Percentiles rank a stretch among this genome's conserved stretches.
phyloP scores from a whole-genome alignment of 371 early-diverging fungal species.

The Haplosporangium sp. region DNA sequence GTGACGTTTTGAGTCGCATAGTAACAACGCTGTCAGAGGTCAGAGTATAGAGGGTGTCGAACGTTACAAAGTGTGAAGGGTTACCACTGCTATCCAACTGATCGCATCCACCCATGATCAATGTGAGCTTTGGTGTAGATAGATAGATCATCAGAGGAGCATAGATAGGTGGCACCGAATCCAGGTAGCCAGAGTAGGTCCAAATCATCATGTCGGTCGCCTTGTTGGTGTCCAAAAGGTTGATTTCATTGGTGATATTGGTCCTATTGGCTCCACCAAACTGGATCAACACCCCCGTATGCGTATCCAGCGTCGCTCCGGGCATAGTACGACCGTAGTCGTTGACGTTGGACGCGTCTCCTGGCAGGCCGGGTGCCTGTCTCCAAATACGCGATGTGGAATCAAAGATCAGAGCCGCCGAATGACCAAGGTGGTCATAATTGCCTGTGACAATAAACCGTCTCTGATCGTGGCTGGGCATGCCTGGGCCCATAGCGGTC shows the following conservation, averaged over 20 bases:
- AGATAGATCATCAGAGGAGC: constrained; percentile 28
- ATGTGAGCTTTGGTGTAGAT: constrained; percentile 8
- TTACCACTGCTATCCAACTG: constrained; percentile 8
- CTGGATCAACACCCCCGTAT: constrained; percentile 16
- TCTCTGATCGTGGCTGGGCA: constrained; percentile 15
- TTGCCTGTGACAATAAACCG: constrained; percentile 35
- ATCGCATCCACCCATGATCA: constrained; percentile 53
- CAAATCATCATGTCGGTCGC: constrained; percentile 11
- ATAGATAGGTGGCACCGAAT: constrained; percentile 24
- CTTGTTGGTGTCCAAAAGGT: constrained; percentile 18
- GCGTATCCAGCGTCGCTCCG: constrained; percentile 24
- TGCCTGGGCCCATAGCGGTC: constrained; percentile 25
- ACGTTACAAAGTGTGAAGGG: constrained; percentile 26
- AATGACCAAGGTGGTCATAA: constrained; percentile 23
- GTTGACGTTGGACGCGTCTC: constrained; percentile 1
- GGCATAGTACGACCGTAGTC: constrained; percentile 25
- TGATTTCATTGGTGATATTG: constrained; percentile 18
- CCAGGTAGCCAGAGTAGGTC: constrained; percentile 20
- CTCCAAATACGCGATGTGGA: constrained; percentile 13
- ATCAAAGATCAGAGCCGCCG: constrained; percentile 31
- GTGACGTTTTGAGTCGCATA: not conserved
- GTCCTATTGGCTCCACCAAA: constrained; percentile 39
- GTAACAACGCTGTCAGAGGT: constrained; percentile 15
- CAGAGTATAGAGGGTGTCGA: constrained; percentile 40
- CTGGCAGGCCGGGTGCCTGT: constrained; percentile 21